phyloP scores from a whole-genome alignment of 2,329 filamentous ascomycete genomes.

The Grosmannia penicillata region DNA sequence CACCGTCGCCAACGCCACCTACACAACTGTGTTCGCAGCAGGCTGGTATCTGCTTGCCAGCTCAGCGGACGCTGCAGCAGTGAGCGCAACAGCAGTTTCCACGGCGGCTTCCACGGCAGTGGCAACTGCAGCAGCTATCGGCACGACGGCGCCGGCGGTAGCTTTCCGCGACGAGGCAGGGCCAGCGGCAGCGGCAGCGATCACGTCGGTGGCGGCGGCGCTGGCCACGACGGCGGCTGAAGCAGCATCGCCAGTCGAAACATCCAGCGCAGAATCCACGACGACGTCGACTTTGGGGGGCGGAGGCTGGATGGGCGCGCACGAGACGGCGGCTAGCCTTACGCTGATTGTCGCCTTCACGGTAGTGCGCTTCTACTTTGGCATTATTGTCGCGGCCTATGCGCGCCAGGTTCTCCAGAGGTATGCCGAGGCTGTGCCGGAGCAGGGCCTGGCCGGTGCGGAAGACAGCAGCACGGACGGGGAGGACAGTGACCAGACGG shows the following conservation, averaged over 20 bases:
- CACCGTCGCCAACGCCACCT: conserved; percentile 64
- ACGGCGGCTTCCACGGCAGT: conserved; percentile 1
- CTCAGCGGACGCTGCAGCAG: not conserved
- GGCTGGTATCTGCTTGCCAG: conserved; percentile 56
- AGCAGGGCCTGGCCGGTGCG: conserved; percentile 16
- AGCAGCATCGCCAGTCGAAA: too few relatives aligned
- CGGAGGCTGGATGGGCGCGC: conserved; percentile 21
- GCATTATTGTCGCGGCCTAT: conserved; percentile 69
- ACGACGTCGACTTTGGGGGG: conserved; percentile 7
- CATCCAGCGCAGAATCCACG: too few relatives aligned
- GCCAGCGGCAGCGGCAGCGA: too few relatives aligned
- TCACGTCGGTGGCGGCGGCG: too few relatives aligned
- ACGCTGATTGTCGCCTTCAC: conserved; percentile 60
- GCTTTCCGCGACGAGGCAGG: too few relatives aligned
- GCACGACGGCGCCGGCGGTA: not conserved
- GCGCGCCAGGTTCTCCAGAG: conserved; percentile 63
- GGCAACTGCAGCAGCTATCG: not conserved
- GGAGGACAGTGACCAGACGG: conserved; percentile 16
- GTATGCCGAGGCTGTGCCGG: conserved; percentile 33
- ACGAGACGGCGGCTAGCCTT: conserved; percentile 59
- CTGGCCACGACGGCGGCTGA: too few relatives aligned
- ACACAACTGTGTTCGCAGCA: conserved; percentile 68
- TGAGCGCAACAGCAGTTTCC: not conserved
- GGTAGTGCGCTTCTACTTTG: conserved; percentile 67
- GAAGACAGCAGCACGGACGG: conserved; percentile 17